These are phyloP conservation scores for Macroventuria anomochaeta DNA, from an alignment of 2,329 filamentous ascomycete genomes.

Conservation along the genomic window DNA sequence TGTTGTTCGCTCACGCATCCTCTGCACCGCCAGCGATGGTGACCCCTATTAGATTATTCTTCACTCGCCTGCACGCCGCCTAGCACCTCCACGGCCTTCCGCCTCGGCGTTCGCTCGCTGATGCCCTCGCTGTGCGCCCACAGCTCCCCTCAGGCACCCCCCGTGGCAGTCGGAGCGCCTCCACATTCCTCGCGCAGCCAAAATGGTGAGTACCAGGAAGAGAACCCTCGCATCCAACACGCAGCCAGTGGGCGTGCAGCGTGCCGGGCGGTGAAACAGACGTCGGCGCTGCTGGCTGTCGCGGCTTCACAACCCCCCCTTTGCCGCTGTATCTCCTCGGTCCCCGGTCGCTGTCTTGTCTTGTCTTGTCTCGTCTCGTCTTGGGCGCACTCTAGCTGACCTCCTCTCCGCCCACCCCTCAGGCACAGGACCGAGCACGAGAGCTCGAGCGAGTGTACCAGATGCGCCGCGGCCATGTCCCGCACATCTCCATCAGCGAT, in stretches of 20 bases:
- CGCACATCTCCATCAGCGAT: conserved; percentile 77
- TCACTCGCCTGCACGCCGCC: conserved; percentile 8
- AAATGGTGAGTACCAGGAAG: conserved; percentile 29
- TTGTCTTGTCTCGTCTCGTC: neutral
- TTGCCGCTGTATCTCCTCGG: conserved; percentile 6
- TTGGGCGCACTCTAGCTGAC: no score
- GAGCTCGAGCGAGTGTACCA: conserved; percentile 58
- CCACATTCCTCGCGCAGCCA: conserved; percentile 28
- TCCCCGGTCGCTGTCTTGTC: neutral
- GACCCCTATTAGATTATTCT: neutral
- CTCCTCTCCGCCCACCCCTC: conserved; percentile 24
- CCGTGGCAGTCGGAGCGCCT: conserved; percentile 25
- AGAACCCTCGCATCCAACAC: conserved; percentile 6
- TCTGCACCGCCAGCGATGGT: conserved; percentile 16
- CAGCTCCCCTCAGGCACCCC: conserved; percentile 24
- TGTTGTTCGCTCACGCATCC: neutral
- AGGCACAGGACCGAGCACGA: conserved; percentile 51
- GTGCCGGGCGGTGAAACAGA: conserved; percentile 3
- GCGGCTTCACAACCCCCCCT: conserved; percentile 6
- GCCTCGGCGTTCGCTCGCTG: conserved; percentile 3
- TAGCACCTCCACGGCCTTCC: neutral
- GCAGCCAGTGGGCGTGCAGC: conserved; percentile 9
- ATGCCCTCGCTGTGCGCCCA: conserved; percentile 13
- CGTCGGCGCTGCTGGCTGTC: conserved; percentile 11
- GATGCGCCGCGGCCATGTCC: conserved; percentile 63